A percentile compares a stretch with the other conserved stretches of the same genome.
Evolutionary conservation across 371 early-diverging fungal genomes (phyloP).

Genomic region (Phascolomyces articulosus): DNA sequence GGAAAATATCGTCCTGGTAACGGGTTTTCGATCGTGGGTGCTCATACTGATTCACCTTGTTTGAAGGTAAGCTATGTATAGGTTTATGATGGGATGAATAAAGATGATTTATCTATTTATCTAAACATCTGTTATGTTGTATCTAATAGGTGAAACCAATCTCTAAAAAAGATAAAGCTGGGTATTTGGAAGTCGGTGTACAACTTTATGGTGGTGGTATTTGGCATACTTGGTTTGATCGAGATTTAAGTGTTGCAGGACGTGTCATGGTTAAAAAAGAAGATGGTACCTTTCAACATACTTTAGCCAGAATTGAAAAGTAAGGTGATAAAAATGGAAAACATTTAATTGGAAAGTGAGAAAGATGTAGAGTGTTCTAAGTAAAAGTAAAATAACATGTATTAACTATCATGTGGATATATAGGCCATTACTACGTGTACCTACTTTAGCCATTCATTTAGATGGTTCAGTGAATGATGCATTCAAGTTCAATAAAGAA

Average conservation of each 20-base stretch:
- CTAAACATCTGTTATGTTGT: no score
- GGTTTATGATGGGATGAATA: no score
- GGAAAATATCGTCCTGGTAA: conserved; percentile 83
- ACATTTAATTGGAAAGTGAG: neutral
- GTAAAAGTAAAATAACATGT: neutral
- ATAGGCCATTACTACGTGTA: conserved; percentile 85
- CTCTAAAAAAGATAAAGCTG: conserved; percentile 81
- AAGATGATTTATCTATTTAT: no score
- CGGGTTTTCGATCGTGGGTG: conserved; percentile 89
- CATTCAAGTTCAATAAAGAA: conserved; percentile 94
- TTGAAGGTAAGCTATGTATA: conserved; percentile 62
- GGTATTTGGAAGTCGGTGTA: conserved; percentile 91
- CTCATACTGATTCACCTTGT: conserved; percentile 98
- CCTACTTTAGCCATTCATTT: conserved; percentile 98
- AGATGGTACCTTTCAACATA: conserved; percentile 73
- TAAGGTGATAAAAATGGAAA: conserved; percentile 21
- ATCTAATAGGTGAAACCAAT: conserved; percentile 93
- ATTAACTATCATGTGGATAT: neutral
- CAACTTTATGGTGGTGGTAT: conserved; percentile 94
- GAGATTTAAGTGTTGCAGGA: conserved; percentile 96
- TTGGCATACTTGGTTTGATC: conserved; percentile 99
- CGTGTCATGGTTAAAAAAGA: conserved; percentile 82
- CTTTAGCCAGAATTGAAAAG: conserved; percentile 78
- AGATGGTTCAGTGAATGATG: conserved; percentile 76
- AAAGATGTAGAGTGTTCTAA: neutral